Base-by-base conservation (phyloP, 306 rosid species). In the Casuarina glauca region DNA sequence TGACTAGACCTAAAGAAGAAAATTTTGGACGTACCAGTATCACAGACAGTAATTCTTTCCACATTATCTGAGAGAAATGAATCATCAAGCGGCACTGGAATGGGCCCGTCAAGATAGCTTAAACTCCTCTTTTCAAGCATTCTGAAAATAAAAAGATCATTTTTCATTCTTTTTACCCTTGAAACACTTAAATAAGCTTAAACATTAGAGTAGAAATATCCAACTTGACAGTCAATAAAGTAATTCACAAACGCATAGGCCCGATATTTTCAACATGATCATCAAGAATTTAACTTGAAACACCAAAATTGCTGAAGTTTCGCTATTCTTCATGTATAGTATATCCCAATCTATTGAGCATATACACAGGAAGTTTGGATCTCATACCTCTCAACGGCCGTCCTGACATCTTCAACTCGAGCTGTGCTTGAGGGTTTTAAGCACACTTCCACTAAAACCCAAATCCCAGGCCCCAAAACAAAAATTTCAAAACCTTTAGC, bases 81-180 rank as follows among this genome's bases (percentile, higher is more conserved):
- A 35, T 93, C 96, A 17, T 91, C 97, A 48, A 64, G 61, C 15
- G 97, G 97, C 69, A 95, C 89, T 0, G 90, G 85, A 81, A 92
- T 87, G 6, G 90, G 93, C 77, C 98, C 98, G 64, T 87, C 96
- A 76, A 38, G 72, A 78, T 95, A 95, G 90, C 97, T 95, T 84
- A 95, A 82, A 85, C 91, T 90, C 88, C 98, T 89, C 77, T 92
- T 91, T 77, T 93, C 98, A 69, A 95, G 96, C 97, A 95, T 92
- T 86, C 98, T 95, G 74, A 69, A 79, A 66, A 86, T 42, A 26
- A 79, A 79, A 46, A 58, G 5, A 55, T 2, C 13, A 45, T 13
- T 9, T 13, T 26, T 66, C 19, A 49, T 26, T 26, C 32, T 38
- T 20, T 9, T 19, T 6, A 17, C 35, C 4, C 73, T 64, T 53